Evolutionary conservation across 2,329 filamentous ascomycete species (phyloP).

Genomic region (Rhinocladiella similis): DNA sequence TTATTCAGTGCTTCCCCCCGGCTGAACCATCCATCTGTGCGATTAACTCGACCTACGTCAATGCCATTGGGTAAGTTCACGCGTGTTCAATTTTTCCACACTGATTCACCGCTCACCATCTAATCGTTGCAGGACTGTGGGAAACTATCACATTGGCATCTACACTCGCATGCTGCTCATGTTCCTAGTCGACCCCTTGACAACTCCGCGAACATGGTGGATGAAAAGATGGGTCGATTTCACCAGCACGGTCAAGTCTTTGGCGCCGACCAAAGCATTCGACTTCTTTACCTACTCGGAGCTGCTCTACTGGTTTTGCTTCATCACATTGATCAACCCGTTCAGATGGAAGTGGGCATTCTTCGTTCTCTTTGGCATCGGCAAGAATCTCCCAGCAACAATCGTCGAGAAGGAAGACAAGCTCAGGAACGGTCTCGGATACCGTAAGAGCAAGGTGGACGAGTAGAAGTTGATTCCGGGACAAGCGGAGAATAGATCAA

Average conservation of each 20-base stretch:
- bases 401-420: slow-evolving; percentile 68
- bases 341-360: slow-evolving; percentile 89
- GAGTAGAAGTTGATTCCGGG: background rate
- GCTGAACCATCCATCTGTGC: slow-evolving; percentile 70
- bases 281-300: slow-evolving; percentile 90
- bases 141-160: slow-evolving; percentile 87
- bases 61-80: slow-evolving; percentile 62
- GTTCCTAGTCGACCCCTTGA: slow-evolving; percentile 78
- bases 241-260: slow-evolving; percentile 69
- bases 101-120: slow-evolving; percentile 1
- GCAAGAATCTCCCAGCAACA: slow-evolving; percentile 62
- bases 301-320: slow-evolving; percentile 81
- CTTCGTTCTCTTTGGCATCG: slow-evolving; percentile 79
- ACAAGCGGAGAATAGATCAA: background rate
- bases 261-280: slow-evolving; percentile 72
- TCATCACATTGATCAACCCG: slow-evolving; percentile 75
- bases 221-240: slow-evolving; percentile 89
- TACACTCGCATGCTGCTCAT: slow-evolving; percentile 84
- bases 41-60: slow-evolving; percentile 81
- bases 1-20: slow-evolving; percentile 82
- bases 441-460: slow-evolving; percentile 8
- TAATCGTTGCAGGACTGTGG: slow-evolving; percentile 55
- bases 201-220: slow-evolving; percentile 68
- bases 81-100: background rate
- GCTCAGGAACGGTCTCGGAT: slow-evolving; percentile 55